phyloP scores from a whole-genome alignment of 208 protist species.

The Leishmania guyanensis region DNA sequence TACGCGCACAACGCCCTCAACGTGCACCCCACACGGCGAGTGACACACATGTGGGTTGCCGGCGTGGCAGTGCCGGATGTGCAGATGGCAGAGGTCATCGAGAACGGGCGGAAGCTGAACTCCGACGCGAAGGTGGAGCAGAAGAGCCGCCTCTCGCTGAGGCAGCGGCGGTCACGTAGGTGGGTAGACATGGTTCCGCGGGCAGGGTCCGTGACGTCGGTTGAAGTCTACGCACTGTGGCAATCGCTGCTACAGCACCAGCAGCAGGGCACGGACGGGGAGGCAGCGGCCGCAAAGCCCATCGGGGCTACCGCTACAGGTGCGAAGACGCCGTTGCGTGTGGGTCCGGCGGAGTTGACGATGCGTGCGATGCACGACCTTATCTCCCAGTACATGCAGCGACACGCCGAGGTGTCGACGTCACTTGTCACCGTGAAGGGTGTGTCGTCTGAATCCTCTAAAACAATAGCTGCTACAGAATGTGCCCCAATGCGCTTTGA shows the following conservation, averaged over 20 bases:
- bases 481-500: slow-evolving; percentile 26
- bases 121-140: background rate
- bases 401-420: slow-evolving; percentile 20
- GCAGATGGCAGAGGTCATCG: background rate
- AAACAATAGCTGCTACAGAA: background rate
- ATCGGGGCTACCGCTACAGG: background rate
- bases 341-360: slow-evolving; percentile 6
- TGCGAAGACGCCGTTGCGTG: background rate
- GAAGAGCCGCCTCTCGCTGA: background rate
- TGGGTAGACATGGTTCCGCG: slow-evolving; percentile 35
- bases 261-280: background rate
- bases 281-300: background rate
- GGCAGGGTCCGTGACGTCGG: slow-evolving; percentile 11
- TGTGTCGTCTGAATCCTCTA: background rate
- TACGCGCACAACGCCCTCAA: slow-evolving; percentile 38
- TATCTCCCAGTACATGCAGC: slow-evolving; percentile 22
- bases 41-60: slow-evolving; percentile 32
- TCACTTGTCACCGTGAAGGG: background rate
- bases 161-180: slow-evolving; percentile 10
- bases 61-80: slow-evolving; percentile 19
- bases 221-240: slow-evolving; percentile 33
- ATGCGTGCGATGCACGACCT: slow-evolving; percentile 11
- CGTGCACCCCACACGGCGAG: slow-evolving; percentile 30
- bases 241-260: slow-evolving; percentile 12
- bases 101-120: background rate